phyloP scores from a whole-genome alignment of 768 basidiomycete species.

The Suillus paluster region DNA sequence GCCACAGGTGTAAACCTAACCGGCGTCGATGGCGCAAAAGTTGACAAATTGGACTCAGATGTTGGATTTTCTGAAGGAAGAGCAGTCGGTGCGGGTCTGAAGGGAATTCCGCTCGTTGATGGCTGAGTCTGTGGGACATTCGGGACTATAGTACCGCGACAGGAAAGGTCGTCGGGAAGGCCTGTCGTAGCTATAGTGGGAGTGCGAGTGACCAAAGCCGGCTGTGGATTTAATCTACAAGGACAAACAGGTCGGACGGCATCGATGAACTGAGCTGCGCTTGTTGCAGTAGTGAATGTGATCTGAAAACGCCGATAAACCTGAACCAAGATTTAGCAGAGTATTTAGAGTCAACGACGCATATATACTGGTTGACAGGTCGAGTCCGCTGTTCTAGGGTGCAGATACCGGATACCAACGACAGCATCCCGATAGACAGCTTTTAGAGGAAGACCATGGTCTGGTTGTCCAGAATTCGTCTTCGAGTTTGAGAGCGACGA shows the following conservation, averaged over 20 bases:
- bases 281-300: constrained; percentile 55
- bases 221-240: constrained; percentile 62
- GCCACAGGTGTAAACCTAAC: constrained; percentile 12
- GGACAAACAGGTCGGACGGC: constrained; percentile 72
- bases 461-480: constrained; percentile 34
- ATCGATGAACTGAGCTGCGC: constrained; percentile 62
- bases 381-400: constrained; percentile 43
- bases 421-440: constrained; percentile 76
- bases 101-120: constrained; percentile 2
- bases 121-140: constrained; percentile 8
- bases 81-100: background rate
- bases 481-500: constrained; percentile 47
- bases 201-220: constrained; percentile 24
- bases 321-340: constrained; percentile 40
- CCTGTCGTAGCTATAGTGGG: constrained; percentile 17
- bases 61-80: background rate
- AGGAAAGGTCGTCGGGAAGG: constrained; percentile 14
- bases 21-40: constrained; percentile 12
- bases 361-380: constrained; percentile 37
- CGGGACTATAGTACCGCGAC: constrained; percentile 17
- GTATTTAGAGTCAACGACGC: background rate
- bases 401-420: constrained; percentile 77
- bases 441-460: constrained; percentile 73
- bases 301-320: constrained; percentile 78
- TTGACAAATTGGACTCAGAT: constrained; percentile 3